Percentiles rank a stretch among this genome's conserved stretches.
Conservation (phyloP, 305 asterid genomes). For the Solanum aculeatissimum region DNA sequence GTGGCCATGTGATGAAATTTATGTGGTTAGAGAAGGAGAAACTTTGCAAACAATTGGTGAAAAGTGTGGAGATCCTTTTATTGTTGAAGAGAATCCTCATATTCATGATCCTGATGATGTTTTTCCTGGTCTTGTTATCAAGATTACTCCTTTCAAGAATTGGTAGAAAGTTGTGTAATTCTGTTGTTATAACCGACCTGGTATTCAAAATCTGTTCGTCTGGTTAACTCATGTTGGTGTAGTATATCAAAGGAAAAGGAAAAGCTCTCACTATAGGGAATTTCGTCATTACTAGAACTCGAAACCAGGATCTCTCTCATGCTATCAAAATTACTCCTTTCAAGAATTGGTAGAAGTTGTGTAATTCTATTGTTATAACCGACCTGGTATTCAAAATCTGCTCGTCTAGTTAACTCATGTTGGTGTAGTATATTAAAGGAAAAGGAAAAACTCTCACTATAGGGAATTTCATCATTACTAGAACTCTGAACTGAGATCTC, state of each 20-base stretch:
- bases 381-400: background rate
- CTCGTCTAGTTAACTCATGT: background rate
- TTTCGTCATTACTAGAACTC: background rate
- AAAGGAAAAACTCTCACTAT: background rate
- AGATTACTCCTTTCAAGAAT: conserved; percentile 5
- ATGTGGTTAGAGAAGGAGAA: conserved; percentile 17
- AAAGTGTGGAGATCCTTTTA: conserved; percentile 14
- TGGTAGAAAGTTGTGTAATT: background rate
- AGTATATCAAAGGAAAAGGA: background rate
- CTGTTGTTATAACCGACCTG: background rate
- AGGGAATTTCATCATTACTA: too few relatives aligned
- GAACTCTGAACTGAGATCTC: too few relatives aligned
- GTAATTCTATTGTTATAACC: background rate
- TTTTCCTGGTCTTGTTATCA: conserved; percentile 15
- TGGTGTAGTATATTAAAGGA: background rate
- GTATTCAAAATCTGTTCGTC: background rate
- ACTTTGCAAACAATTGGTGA: conserved; percentile 11
- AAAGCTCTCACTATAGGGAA: background rate
- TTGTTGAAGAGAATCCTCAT: conserved; percentile 19
- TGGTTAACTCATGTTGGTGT: background rate
- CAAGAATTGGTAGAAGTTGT: background rate
- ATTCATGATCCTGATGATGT: conserved; percentile 17
- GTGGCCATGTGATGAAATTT: conserved; percentile 11
- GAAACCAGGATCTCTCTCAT: background rate
- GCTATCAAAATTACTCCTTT: conserved; percentile 13